Percentiles rank a stretch among this genome's conserved stretches.
Evolutionary conservation across 345 rosid species (phyloP).

Genomic region (Limnanthes douglasii): DNA sequence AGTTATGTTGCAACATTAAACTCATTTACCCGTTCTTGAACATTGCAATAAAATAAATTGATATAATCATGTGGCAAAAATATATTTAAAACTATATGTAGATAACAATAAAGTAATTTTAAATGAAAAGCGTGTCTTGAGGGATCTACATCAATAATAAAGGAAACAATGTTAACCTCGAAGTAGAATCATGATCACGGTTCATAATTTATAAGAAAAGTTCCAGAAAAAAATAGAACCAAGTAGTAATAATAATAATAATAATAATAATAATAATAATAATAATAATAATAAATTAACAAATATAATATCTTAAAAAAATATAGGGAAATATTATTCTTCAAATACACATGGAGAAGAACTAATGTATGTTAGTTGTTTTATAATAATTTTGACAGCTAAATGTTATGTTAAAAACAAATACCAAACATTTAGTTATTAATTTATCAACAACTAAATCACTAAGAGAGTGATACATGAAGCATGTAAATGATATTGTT

Average conservation of each 20-base stretch:
- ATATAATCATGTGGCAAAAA: slow-evolving; percentile 52
- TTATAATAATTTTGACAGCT: no score
- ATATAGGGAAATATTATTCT: background rate
- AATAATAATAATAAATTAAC: slow-evolving; percentile 6
- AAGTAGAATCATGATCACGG: slow-evolving; percentile 90
- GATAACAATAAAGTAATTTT: slow-evolving; percentile 3
- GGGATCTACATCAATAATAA: slow-evolving; percentile 60
- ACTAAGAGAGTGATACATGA: no score
- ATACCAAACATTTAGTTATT: no score
- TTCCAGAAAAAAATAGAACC: slow-evolving; percentile 81
- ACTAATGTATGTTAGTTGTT: no score
- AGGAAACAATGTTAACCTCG: slow-evolving; percentile 73
- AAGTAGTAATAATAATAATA: no score
- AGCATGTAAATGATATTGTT: no score
- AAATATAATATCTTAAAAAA: background rate
- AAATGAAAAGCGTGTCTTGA: slow-evolving; percentile 2
- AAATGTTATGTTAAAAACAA: no score
- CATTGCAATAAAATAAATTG: slow-evolving; percentile 83
- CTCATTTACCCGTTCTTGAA: slow-evolving; percentile 76
- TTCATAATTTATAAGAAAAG: slow-evolving; percentile 80
- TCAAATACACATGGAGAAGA: slow-evolving; percentile 59
- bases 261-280: no score
- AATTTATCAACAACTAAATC: no score
- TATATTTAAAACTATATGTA: slow-evolving; percentile 11
- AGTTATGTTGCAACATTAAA: slow-evolving; percentile 84